These are phyloP conservation scores for Pichia kudriavzevii DNA, from an alignment of 1,139 yeast species.

Conservation along the genomic window DNA sequence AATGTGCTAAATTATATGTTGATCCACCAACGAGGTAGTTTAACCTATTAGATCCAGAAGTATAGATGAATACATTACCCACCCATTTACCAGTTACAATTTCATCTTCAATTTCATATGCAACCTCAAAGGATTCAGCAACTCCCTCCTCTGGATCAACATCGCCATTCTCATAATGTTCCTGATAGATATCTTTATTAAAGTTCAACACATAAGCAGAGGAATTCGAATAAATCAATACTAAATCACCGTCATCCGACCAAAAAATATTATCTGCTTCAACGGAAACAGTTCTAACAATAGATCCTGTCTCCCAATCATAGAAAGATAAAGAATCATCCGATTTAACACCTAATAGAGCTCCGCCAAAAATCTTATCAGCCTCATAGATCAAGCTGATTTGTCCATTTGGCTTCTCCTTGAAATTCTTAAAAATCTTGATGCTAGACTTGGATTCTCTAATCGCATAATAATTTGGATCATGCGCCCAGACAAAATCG, in stretches of 20 bases:
- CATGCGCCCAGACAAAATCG: constrained; percentile 94
- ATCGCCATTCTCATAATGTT: constrained; percentile 50
- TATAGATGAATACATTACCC: constrained; percentile 92
- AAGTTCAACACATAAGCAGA: constrained; percentile 77
- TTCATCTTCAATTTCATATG: constrained; percentile 73
- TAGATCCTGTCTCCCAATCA: constrained; percentile 84
- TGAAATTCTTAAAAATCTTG: constrained; percentile 74
- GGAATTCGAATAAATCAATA: constrained; percentile 59
- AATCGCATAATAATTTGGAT: constrained; percentile 79
- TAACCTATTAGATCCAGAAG: constrained; percentile 77
- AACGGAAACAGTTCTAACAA: constrained; percentile 80
- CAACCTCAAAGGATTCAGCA: constrained; percentile 76
- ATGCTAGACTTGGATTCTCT: constrained; percentile 63
- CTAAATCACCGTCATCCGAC: constrained; percentile 90
- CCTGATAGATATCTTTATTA: constrained; percentile 58
- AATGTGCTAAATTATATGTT: constrained; percentile 86
- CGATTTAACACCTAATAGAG: constrained; percentile 72
- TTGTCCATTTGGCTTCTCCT: constrained; percentile 58
- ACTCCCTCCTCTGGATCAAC: constrained; percentile 81
- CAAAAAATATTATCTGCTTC: constrained; percentile 78
- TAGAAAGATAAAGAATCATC: constrained; percentile 81
- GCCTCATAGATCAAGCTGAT: constrained; percentile 67
- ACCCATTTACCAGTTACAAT: constrained; percentile 90
- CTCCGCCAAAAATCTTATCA: constrained; percentile 80
- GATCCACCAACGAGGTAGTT: constrained; percentile 95